A percentile compares a stretch with the other conserved stretches of the same genome.
These are phyloP conservation scores for Lipomyces lipofer DNA, from an alignment of 805 yeast genomes.

Conservation along the genomic window DNA sequence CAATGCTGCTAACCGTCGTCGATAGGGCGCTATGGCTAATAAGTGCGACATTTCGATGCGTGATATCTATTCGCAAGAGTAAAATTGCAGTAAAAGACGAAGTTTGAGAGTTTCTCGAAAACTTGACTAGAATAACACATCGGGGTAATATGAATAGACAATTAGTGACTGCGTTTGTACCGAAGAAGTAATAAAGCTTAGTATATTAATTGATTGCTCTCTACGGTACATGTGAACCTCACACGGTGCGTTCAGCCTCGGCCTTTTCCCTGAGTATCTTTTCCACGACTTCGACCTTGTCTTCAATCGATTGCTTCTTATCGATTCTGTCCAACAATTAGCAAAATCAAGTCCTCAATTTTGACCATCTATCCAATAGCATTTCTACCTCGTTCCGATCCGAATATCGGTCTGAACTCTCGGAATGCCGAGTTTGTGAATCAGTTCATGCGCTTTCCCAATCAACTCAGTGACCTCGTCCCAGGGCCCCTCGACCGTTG, in stretches of 20 bases:
- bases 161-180: neutral
- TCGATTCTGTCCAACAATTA: conserved; percentile 30
- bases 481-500: conserved; percentile 93
- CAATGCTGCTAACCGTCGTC: neutral
- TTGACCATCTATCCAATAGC: conserved; percentile 39
- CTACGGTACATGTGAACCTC: neutral
- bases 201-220: neutral
- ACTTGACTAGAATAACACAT: neutral
- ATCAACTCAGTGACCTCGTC: conserved; percentile 76
- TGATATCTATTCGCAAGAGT: neutral
- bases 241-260: neutral
- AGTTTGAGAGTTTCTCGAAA: neutral
- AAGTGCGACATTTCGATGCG: conserved; percentile 1
- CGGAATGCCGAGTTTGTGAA: conserved; percentile 70
- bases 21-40: conserved; percentile 12
- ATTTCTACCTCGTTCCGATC: conserved; percentile 70
- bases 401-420: conserved; percentile 85
- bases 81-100: neutral
- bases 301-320: conserved; percentile 29
- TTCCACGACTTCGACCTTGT: conserved; percentile 31
- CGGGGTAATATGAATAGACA: neutral
- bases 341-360: neutral
- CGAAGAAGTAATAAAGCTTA: neutral
- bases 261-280: conserved; percentile 20
- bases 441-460: conserved; percentile 71